These are phyloP conservation scores for Rhizodiscina lignyota DNA, from an alignment of 495 filamentous ascomycete genomes.

Conservation along the genomic window DNA sequence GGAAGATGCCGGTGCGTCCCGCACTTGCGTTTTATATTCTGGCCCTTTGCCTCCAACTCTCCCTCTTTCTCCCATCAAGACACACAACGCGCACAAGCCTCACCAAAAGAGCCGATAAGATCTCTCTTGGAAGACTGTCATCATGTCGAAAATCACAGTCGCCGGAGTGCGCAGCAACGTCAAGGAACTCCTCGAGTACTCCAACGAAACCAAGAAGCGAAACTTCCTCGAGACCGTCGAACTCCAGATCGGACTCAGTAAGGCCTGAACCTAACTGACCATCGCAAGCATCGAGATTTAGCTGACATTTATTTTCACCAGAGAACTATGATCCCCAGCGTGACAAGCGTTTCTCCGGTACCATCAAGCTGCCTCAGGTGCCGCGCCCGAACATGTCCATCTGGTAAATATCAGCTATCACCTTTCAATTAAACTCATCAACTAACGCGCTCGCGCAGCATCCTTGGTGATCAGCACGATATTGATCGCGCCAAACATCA, in stretches of 20 bases:
- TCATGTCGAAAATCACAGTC: slow-evolving; percentile 28
- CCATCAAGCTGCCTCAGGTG: slow-evolving; percentile 78
- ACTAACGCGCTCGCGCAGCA: slow-evolving; percentile 27
- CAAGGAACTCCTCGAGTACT: slow-evolving; percentile 79
- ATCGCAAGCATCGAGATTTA: too few relatives aligned
- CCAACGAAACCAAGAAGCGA: slow-evolving; percentile 93
- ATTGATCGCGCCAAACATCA: slow-evolving; percentile 98
- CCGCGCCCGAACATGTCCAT: slow-evolving; percentile 89
- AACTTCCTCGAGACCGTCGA: slow-evolving; percentile 96
- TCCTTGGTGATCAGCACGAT: slow-evolving; percentile 99
- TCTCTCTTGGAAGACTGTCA: slow-evolving; percentile 49
- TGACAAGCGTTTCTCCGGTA: slow-evolving; percentile 99
- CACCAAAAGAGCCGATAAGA: slow-evolving; percentile 10
- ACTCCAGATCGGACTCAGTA: slow-evolving; percentile 34
- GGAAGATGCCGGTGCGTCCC: too few relatives aligned
- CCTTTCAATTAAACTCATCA: slow-evolving; percentile 3
- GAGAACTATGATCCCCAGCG: slow-evolving; percentile 99
- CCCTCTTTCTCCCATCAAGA: too few relatives aligned
- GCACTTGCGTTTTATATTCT: too few relatives aligned
- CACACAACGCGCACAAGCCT: too few relatives aligned
- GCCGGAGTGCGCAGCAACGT: slow-evolving; percentile 92
- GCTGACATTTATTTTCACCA: too few relatives aligned
- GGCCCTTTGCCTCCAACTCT: too few relatives aligned
- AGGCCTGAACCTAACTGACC: too few relatives aligned
- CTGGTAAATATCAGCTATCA: slow-evolving; percentile 39